phyloP scores from a whole-genome alignment of 306 rosid genomes.

The Cajanus cajan region DNA sequence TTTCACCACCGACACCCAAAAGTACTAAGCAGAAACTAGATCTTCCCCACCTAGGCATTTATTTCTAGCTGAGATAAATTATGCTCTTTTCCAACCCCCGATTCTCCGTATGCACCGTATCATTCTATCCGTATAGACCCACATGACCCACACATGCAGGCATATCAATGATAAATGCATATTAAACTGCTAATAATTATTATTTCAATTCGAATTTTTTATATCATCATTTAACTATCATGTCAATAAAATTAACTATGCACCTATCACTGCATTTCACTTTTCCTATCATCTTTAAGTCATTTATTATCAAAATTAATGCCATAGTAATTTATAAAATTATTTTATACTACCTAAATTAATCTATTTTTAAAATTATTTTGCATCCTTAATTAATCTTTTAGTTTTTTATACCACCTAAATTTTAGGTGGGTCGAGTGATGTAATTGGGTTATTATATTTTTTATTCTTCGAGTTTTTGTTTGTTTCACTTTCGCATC shows the following conservation, averaged over 20 bases:
- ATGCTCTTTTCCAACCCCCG: background rate
- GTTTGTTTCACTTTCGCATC: too few species aligned
- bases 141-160: constrained; percentile 30
- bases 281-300: too few species aligned
- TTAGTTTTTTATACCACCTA: too few species aligned
- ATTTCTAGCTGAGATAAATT: constrained; percentile 32
- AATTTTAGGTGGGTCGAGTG: too few species aligned
- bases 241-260: background rate
- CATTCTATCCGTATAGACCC: constrained; percentile 37
- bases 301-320: too few species aligned
- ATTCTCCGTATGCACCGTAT: constrained; percentile 72
- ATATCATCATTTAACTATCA: background rate
- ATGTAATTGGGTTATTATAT: too few species aligned
- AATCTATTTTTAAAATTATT: too few species aligned
- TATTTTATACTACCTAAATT: too few species aligned
- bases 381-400: too few species aligned
- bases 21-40: constrained; percentile 27
- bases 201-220: background rate
- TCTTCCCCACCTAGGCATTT: constrained; percentile 32
- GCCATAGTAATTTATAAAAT: too few species aligned
- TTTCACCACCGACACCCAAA: constrained; percentile 69
- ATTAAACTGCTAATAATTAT: background rate
- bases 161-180: background rate
- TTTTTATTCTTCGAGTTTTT: too few species aligned
- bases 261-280: too few species aligned